Evolutionary conservation across 345 rosid species (phyloP), one percentile per base, ranked within the genome.

Genomic region (Isatis tinctoria): DNA sequence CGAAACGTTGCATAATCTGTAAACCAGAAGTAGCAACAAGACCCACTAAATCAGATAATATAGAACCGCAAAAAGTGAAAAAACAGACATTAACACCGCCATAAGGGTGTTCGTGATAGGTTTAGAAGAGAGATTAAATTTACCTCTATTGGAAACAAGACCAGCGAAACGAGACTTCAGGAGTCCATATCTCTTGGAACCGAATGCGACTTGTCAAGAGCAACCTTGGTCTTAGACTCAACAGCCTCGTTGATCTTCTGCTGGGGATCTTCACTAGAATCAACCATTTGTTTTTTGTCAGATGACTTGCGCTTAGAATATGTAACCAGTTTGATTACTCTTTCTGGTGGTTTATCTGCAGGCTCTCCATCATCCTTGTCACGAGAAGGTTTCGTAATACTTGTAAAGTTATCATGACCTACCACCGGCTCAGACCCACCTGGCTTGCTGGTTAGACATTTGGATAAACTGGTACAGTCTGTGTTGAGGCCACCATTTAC

Each of bases 321-420:
- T 7, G 80, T 76, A 54, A 76, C 80, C 27, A 76, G 66, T 63
- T 76, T 76, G 43, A 76, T 30, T 54, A 76, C 75, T 76, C 45
- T 76, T 66, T 56, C 71, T 63, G 75, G 72, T 58, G 67, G 71
- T 45, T 68, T 70, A 37, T 76, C 69, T 33, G 61, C 53, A 10
- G 67, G 59, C 67, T 76, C 65, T 14, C 18, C 44, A 58, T 13
- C 26, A 14, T 71, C 71, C 22, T 20, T 76, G n/a, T 17, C 43
- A 54, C 24, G 27, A 37, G 11, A 61, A 28, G 67, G 56, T n/a
- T 70, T 57, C 4, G 13, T 70, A 39, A 36, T 32, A 59, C 30
- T 30, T 51, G 62, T 48, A 27, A 70, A 10, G 53, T 44, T 64
- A 6, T 64, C 80, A 41, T 44, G 60, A 26, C 10, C 67, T 56